phyloP scores from a whole-genome alignment of 2,329 filamentous ascomycete genomes.

The Paraphaeosphaeria minitans region DNA sequence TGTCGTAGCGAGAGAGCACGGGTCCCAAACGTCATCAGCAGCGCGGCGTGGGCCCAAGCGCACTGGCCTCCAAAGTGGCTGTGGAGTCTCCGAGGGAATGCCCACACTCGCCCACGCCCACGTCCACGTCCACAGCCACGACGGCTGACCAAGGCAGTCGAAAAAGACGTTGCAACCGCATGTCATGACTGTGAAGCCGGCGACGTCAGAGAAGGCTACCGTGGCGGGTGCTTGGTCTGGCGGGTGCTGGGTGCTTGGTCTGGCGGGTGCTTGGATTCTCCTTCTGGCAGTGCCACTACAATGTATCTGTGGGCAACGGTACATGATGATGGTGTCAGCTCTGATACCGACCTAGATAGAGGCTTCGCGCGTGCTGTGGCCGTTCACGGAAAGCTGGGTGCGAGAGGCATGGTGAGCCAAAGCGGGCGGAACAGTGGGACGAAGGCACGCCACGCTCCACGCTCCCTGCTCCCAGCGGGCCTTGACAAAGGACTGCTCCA shows the following conservation, averaged over 20 bases:
- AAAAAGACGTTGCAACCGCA: neutral
- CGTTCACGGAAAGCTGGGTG: slow-evolving; percentile 4
- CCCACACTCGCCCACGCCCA: neutral
- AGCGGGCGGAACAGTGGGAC: too few relatives aligned
- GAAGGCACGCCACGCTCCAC: too few relatives aligned
- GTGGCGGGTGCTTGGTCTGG: too few relatives aligned
- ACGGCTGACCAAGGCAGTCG: neutral
- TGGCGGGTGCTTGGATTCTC: too few relatives aligned
- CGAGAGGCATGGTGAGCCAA: slow-evolving; percentile 6
- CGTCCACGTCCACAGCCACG: neutral
- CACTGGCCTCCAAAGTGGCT: neutral
- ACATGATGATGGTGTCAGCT: too few relatives aligned
- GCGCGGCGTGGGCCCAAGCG: neutral
- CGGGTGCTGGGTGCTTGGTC: too few relatives aligned
- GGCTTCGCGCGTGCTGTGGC: neutral
- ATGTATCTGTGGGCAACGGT: too few relatives aligned
- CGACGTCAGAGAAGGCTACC: neutral
- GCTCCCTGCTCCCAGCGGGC: neutral
- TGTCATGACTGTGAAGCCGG: neutral
- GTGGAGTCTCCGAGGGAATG: neutral
- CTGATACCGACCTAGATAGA: neutral
- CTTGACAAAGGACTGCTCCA: slow-evolving; percentile 4
- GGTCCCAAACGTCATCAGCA: neutral
- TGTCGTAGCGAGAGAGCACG: slow-evolving; percentile 1
- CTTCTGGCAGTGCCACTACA: too few relatives aligned